phyloP scores from a whole-genome alignment of 768 basidiomycete genomes.

The Pleurotus ostreatus region DNA sequence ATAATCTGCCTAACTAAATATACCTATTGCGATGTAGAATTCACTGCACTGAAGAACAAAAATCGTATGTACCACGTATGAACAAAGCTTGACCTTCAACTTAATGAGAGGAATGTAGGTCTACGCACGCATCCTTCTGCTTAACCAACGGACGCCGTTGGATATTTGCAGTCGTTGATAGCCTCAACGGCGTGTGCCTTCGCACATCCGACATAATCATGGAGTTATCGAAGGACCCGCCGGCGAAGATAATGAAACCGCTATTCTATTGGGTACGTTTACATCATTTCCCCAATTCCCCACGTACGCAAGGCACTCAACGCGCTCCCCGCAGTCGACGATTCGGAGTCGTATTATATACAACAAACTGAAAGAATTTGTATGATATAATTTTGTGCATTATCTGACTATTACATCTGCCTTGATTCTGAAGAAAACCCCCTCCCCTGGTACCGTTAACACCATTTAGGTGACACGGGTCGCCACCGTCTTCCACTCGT shows the following conservation, averaged over 20 bases:
- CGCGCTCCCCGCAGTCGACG: background rate
- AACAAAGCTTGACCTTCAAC: too few species aligned
- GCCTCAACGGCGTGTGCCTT: background rate
- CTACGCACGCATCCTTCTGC: background rate
- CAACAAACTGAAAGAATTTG: constrained; percentile 1
- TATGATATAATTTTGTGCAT: background rate
- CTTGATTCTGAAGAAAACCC: too few species aligned
- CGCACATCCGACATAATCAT: background rate
- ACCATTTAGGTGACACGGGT: too few species aligned
- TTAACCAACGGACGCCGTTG: background rate
- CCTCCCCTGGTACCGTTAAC: too few species aligned
- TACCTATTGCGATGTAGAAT: too few species aligned
- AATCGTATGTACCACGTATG: too few species aligned
- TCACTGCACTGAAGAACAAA: too few species aligned
- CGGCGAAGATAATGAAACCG: background rate
- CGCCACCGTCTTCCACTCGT: too few species aligned
- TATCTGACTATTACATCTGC: too few species aligned
- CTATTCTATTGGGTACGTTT: constrained; percentile 7
- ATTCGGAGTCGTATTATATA: background rate
- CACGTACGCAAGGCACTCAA: background rate
- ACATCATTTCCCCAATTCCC: background rate
- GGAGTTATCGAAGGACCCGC: background rate
- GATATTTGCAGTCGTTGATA: background rate
- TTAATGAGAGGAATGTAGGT: background rate
- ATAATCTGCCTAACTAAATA: background rate